phyloP scores from a whole-genome alignment of 2,329 filamentous ascomycete genomes.

The Claviceps digitariae region DNA sequence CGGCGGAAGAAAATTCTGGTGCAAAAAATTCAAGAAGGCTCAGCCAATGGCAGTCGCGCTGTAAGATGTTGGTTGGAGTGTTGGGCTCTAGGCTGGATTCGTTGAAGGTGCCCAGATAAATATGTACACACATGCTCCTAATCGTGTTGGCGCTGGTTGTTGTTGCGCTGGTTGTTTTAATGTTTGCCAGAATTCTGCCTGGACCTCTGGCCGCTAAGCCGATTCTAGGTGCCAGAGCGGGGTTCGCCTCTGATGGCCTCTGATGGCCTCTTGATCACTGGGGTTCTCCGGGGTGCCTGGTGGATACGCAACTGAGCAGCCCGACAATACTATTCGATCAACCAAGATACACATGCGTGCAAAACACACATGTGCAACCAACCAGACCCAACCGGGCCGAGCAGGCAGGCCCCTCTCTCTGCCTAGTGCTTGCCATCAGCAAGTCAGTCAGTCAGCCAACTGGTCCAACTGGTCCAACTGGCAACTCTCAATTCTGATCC shows the following conservation, averaged over 20 bases:
- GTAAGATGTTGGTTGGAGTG: too few relatives aligned
- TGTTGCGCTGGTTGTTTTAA: too few relatives aligned
- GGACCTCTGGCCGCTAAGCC: not conserved
- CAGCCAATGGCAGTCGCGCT: not conserved
- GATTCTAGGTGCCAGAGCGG: not conserved
- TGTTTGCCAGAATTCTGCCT: not conserved
- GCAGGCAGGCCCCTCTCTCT: too few relatives aligned
- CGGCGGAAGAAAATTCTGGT: too few relatives aligned
- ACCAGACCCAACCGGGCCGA: too few relatives aligned
- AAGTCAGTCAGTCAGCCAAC: not conserved
- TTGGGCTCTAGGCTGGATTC: not conserved
- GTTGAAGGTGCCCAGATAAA: not conserved
- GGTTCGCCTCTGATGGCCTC: not conserved
- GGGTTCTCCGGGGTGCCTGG: not conserved
- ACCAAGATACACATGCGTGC: not conserved
- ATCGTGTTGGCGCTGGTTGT: too few relatives aligned
- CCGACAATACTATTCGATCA: not conserved
- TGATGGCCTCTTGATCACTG: too few relatives aligned
- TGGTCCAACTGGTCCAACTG: not conserved
- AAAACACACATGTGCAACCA: not conserved
- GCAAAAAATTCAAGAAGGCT: too few relatives aligned
- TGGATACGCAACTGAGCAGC: not conserved
- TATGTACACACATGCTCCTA: too few relatives aligned
- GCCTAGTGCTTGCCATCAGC: not conserved
- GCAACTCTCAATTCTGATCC: not conserved